phyloP scores from a whole-genome alignment of 2,329 filamentous ascomycete genomes.

The Talaromyces sp. region DNA sequence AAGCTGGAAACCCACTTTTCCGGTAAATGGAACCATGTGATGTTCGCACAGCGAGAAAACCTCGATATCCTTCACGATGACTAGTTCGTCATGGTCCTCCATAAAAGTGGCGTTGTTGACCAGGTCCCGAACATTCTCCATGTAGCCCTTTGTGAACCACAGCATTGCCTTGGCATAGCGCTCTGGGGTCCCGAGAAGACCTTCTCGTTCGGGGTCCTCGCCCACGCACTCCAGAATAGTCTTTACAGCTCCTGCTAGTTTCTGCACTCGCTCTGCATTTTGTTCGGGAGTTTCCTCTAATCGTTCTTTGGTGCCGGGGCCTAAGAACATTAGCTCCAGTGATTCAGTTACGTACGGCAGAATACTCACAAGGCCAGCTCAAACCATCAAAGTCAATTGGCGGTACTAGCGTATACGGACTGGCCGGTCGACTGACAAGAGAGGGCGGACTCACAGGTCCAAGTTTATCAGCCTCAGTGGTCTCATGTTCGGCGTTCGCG shows the following conservation, averaged over 20 bases:
- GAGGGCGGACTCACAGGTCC: conserved; percentile 50
- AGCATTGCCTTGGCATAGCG: conserved; percentile 94
- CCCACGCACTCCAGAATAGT: conserved; percentile 65
- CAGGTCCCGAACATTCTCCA: conserved; percentile 86
- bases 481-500: conserved; percentile 19
- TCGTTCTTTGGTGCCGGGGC: conserved; percentile 48
- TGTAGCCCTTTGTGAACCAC: conserved; percentile 94
- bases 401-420: conserved; percentile 49
- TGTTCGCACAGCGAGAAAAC: conserved; percentile 94
- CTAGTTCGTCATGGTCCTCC: conserved; percentile 93
- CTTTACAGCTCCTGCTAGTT: conserved; percentile 60
- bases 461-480: conserved; percentile 41
- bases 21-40: conserved; percentile 92
- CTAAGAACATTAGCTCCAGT: conserved; percentile 23
- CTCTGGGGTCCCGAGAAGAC: conserved; percentile 65
- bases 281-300: conserved; percentile 58
- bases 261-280: conserved; percentile 55
- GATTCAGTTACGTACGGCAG: neutral
- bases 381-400: conserved; percentile 52
- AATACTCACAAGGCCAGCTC: conserved; percentile 50
- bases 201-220: conserved; percentile 63
- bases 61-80: conserved; percentile 97
- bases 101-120: conserved; percentile 94
- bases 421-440: conserved; percentile 49
- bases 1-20: conserved; percentile 64